These are phyloP conservation scores for Trichoderma endophyticum DNA, from an alignment of 2,329 filamentous ascomycete species.

Conservation along the genomic window DNA sequence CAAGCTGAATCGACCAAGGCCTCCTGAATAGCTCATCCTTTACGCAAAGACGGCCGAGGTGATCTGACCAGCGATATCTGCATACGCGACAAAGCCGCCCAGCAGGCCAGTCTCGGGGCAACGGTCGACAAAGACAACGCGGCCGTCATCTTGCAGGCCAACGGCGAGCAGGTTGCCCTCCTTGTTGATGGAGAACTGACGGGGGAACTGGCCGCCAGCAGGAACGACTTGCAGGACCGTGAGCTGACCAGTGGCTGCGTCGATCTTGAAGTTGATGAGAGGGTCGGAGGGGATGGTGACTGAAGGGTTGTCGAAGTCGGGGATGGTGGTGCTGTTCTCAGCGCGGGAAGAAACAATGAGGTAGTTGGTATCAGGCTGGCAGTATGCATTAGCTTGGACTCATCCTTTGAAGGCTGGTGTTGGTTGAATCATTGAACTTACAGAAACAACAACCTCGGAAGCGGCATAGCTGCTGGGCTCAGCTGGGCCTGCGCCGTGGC, in stretches of 20 bases:
- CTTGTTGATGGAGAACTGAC: constrained; percentile 65
- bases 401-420: background rate
- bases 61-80: constrained; percentile 43
- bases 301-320: constrained; percentile 43
- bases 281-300: constrained; percentile 58
- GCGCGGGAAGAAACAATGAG: constrained; percentile 66
- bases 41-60: constrained; percentile 47
- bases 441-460: constrained; percentile 57
- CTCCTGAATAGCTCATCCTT: constrained; percentile 27
- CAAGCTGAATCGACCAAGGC: background rate
- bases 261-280: constrained; percentile 59
- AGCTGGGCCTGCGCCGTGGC: constrained; percentile 43
- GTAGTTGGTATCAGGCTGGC: constrained; percentile 57
- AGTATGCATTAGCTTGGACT: background rate
- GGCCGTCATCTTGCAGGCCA: constrained; percentile 58
- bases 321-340: constrained; percentile 52
- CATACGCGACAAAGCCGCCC: constrained; percentile 42
- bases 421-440: constrained; percentile 35
- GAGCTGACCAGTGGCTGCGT: constrained; percentile 52
- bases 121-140: constrained; percentile 59
- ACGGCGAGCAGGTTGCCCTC: constrained; percentile 63
- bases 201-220: constrained; percentile 61
- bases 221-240: constrained; percentile 56
- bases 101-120: constrained; percentile 59
- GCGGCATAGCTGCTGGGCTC: constrained; percentile 44